Evolutionary conservation across 2,329 filamentous ascomycete genomes (phyloP).

Genomic region (Curvularia spicifera): DNA sequence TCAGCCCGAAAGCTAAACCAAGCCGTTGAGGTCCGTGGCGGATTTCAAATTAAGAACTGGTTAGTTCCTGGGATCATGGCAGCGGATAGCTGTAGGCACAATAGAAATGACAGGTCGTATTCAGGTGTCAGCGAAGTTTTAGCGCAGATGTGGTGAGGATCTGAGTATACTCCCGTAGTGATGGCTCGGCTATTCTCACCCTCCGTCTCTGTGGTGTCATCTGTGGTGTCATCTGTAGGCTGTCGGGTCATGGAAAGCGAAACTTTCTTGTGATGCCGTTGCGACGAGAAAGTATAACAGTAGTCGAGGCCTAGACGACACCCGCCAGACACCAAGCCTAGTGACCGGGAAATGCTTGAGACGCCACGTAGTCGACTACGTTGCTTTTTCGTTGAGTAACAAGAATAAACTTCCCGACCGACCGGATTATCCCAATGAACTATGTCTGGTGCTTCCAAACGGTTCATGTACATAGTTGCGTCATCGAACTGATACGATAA

Average conservation of each 20-base stretch:
- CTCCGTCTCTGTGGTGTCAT: not conserved
- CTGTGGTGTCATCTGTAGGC: not conserved
- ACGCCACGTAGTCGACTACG: constrained; percentile 2
- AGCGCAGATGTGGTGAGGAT: constrained; percentile 1
- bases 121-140: not conserved
- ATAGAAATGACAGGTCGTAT: not conserved
- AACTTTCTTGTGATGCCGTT: not conserved
- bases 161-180: not conserved
- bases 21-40: constrained; percentile 3
- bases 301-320: not conserved
- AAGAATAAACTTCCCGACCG: not conserved
- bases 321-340: constrained; percentile 11
- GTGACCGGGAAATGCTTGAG: not conserved
- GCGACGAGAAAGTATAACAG: not conserved
- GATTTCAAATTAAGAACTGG: not conserved
- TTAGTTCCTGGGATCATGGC: not conserved
- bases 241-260: not conserved
- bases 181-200: not conserved
- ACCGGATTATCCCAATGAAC: not conserved
- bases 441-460: not conserved
- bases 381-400: not conserved
- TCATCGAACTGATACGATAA: not conserved
- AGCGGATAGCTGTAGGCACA: not conserved
- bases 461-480: not conserved
- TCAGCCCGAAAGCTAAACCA: constrained; percentile 7